Evolutionary conservation across 2,329 filamentous ascomycete species (phyloP), one percentile per base, ranked within the genome.

Genomic region (Sporothrix protearum): DNA sequence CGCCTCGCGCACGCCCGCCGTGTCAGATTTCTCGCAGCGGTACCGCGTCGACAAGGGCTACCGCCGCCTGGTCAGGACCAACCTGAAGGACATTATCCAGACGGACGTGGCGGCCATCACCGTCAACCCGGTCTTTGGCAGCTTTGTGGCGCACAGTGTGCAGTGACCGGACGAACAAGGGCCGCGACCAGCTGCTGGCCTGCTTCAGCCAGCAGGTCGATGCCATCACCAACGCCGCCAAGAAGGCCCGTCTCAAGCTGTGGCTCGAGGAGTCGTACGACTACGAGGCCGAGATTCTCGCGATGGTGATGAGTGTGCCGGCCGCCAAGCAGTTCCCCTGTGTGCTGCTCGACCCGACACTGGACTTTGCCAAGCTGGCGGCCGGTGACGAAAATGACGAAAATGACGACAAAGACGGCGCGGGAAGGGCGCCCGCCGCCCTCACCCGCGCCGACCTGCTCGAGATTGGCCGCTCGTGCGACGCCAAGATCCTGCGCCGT

Each of bases 211-310:
- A 75, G 0, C 73, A 79, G n/a, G 79, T 85, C 1, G 79, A 83
- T 5, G 77, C 73, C 0, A 80, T 85, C 33, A 28, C 63, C 0
- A 70, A 81, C 36, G 42, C 57, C 0, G 74, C 78, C 0, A 78
- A 82, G 53, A 84, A 81, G 73, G 71, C 68, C 0, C 76, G 77
- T 0, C 82, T 85, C 81, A 83, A 82, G 75, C 73, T 71, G 0
- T 87, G 85, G 85, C 77, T 87, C 1, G 83, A 83, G 12, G 83
- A 83, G 71, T 86, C 84, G 1, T 86, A 86, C 74, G 82, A 86
- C 75, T 83, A 81, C 73, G 80, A 78, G 0, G 80, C 77, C 5
- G 84, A 86, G 30, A 83, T 86, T 7, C 71, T 79, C 30, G 77
- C 79, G 0, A 73, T 77, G 5, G 80, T 86, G 33, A 73, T 78